Conservation (phyloP, 1,284 basidiomycete genomes). For the Apiotrichum domesticum region DNA sequence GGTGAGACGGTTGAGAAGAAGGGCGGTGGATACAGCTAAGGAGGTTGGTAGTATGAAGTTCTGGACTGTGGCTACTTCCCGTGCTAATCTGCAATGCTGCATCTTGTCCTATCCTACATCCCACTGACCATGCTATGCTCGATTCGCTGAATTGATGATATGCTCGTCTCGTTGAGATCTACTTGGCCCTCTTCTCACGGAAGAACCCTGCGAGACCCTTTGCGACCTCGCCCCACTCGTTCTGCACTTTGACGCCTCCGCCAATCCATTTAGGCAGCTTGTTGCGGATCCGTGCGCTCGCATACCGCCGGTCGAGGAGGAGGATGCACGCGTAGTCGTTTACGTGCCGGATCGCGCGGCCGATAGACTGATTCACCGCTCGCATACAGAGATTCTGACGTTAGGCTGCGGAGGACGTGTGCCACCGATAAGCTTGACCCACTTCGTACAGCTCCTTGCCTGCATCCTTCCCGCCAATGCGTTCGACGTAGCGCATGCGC, state of each 20-base stretch:
- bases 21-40: conserved; percentile 10
- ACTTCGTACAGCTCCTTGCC: conserved; percentile 73
- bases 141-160: too few species aligned
- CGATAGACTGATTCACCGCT: conserved; percentile 93
- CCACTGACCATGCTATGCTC: neutral
- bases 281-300: conserved; percentile 57
- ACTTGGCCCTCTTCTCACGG: conserved; percentile 40
- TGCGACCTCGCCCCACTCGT: conserved; percentile 68
- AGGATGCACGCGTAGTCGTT: conserved; percentile 77
- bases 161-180: too few species aligned
- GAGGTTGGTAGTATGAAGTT: too few species aligned
- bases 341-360: conserved; percentile 80
- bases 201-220: conserved; percentile 66
- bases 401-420: neutral
- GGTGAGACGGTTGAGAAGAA: conserved; percentile 4
- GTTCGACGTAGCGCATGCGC: conserved; percentile 75
- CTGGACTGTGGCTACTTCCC: too few species aligned
- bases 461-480: conserved; percentile 58
- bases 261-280: conserved; percentile 89
- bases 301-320: conserved; percentile 77
- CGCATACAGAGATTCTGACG: conserved; percentile 82
- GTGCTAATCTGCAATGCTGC: too few species aligned
- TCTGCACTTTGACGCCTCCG: conserved; percentile 56
- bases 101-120: too few species aligned
- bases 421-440: conserved; percentile 1